Conservation (phyloP, 2,329 filamentous ascomycete genomes). For the Orbilia blumenaviensis region DNA sequence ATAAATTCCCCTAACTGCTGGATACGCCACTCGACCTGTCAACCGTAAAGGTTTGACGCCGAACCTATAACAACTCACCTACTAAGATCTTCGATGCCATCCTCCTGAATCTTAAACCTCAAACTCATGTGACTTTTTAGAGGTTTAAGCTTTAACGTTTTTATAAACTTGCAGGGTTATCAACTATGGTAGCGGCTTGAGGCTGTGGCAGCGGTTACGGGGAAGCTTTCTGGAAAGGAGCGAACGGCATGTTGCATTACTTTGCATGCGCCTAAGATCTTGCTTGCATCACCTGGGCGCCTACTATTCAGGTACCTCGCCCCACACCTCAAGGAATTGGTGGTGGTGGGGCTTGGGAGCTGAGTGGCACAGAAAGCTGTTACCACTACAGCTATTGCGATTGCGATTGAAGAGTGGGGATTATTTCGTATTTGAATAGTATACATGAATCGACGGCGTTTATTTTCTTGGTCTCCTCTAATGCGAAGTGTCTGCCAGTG, state of each 20-base stretch:
- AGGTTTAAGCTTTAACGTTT: constrained; percentile 1
- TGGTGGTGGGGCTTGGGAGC: background rate
- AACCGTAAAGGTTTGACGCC: background rate
- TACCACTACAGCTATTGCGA: background rate
- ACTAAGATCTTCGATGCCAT: constrained; percentile 2
- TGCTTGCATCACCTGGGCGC: constrained; percentile 1
- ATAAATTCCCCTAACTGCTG: background rate
- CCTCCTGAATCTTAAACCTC: constrained; percentile 4
- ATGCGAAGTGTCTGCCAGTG: too few relatives aligned
- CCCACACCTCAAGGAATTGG: background rate
- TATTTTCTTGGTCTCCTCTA: background rate
- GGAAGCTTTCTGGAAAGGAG: background rate
- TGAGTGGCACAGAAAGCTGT: background rate
- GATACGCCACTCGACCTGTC: background rate
- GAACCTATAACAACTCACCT: background rate
- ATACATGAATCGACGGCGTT: background rate
- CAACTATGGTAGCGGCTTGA: constrained; percentile 5
- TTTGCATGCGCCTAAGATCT: constrained; percentile 7
- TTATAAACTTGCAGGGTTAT: constrained; percentile 6
- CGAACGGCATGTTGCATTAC: constrained; percentile 11
- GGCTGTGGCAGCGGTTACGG: constrained; percentile 11
- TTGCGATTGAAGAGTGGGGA: background rate
- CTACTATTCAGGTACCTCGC: constrained; percentile 15
- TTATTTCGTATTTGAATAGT: background rate
- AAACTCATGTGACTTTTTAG: background rate